phyloP scores from a whole-genome alignment of 768 basidiomycete genomes.

The Trametes sanguinea region DNA sequence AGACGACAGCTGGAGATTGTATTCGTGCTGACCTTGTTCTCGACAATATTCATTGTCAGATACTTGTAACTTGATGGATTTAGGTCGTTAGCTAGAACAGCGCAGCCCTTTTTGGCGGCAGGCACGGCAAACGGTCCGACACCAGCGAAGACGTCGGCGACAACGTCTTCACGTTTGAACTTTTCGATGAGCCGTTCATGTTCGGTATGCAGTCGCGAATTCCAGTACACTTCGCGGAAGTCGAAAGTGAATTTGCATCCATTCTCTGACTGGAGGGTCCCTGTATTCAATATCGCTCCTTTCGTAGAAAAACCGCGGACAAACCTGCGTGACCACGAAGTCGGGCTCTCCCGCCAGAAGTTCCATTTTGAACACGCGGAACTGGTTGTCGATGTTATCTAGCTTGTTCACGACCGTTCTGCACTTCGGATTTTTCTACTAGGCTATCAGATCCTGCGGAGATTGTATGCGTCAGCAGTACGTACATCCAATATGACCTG shows the following conservation, averaged over 20 bases:
- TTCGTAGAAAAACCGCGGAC: conserved; percentile 29
- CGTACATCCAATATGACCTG: conserved; percentile 89
- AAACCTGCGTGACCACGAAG: conserved; percentile 83
- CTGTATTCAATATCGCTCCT: neutral
- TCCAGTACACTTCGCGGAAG: conserved; percentile 97
- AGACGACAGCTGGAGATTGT: too few relatives aligned
- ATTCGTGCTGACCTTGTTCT: too few relatives aligned
- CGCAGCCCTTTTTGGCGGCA: conserved; percentile 88
- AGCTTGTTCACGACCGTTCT: conserved; percentile 96
- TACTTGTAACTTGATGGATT: conserved; percentile 88
- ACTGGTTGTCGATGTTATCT: conserved; percentile 79
- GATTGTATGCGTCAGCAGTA: neutral
- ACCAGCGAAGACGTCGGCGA: conserved; percentile 95
- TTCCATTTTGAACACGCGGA: conserved; percentile 97
- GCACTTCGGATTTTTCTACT: conserved; percentile 81
- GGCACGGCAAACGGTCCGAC: conserved; percentile 97
- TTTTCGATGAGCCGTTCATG: conserved; percentile 80
- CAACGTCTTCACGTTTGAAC: conserved; percentile 74
- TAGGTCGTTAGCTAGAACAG: conserved; percentile 89
- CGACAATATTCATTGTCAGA: conserved; percentile 65
- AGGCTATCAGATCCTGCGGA: too few relatives aligned
- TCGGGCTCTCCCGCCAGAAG: conserved; percentile 88
- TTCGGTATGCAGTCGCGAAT: conserved; percentile 90
- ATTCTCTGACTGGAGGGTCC: conserved; percentile 64
- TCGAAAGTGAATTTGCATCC: conserved; percentile 90